These are phyloP conservation scores for Daldinia caldariorum DNA, from an alignment of 495 filamentous ascomycete genomes.

Conservation along the genomic window DNA sequence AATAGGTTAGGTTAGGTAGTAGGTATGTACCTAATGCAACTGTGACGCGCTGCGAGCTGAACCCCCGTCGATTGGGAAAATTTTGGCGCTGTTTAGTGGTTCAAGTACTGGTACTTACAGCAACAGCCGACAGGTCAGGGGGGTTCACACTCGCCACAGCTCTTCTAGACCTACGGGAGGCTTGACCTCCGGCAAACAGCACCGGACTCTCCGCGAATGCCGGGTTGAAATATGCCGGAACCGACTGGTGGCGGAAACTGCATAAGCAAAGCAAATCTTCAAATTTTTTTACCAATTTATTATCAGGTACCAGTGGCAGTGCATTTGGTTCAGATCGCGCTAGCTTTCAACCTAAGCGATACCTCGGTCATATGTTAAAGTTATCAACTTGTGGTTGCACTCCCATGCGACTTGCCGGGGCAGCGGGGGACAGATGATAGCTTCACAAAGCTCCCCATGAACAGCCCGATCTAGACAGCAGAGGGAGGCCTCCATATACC, in stretches of 20 bases:
- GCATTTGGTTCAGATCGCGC: slow-evolving; percentile 3
- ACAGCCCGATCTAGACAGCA: slow-evolving; percentile 35
- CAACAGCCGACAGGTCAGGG: slow-evolving; percentile 17
- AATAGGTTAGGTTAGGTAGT: too few relatives aligned
- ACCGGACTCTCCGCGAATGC: slow-evolving; percentile 23
- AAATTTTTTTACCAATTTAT: background rate
- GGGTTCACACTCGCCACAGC: slow-evolving; percentile 42
- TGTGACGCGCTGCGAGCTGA: slow-evolving; percentile 34
- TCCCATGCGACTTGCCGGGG: slow-evolving; percentile 35
- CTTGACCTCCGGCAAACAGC: slow-evolving; percentile 34
- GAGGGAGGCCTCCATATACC: slow-evolving; percentile 36
- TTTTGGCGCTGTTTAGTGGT: slow-evolving; percentile 15
- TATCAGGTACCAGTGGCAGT: background rate
- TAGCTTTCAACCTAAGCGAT: slow-evolving; percentile 16
- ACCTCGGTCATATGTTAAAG: slow-evolving; percentile 23
- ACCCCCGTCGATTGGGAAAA: slow-evolving; percentile 17
- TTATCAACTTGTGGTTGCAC: slow-evolving; percentile 28
- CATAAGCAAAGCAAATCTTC: background rate
- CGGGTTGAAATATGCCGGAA: slow-evolving; percentile 20
- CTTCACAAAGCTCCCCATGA: slow-evolving; percentile 20
- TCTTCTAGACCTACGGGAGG: slow-evolving; percentile 39
- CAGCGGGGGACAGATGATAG: slow-evolving; percentile 24
- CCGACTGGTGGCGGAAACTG: slow-evolving; percentile 19
- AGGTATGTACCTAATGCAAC: too few relatives aligned
- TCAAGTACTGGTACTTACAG: slow-evolving; percentile 40